Percentiles rank a stretch among this genome's conserved stretches.
Evolutionary conservation across 805 yeast species (phyloP).

Genomic region (Isabelozyma pseudorhagii): DNA sequence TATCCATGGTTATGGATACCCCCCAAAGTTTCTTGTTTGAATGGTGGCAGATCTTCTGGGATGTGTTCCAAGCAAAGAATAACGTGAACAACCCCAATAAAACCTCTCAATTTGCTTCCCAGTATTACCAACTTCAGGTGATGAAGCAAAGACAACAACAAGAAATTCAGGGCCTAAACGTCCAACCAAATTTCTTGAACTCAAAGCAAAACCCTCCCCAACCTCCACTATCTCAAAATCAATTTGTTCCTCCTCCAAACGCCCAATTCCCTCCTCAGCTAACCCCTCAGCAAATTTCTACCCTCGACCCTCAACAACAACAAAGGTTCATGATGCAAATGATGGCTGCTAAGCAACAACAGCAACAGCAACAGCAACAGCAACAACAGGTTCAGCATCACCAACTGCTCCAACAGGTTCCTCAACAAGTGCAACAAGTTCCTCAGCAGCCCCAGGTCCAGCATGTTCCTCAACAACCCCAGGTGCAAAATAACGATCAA

Average conservation of each 20-base stretch:
- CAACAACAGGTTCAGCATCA: constrained; percentile 7
- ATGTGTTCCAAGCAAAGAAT: constrained; percentile 78
- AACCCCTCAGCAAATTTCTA: constrained; percentile 25
- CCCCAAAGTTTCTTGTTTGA: constrained; percentile 86
- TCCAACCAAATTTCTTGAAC: constrained; percentile 16
- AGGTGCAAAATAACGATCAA: constrained; percentile 1
- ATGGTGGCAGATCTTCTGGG: constrained; percentile 98
- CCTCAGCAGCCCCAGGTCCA: background rate
- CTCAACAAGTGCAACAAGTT: constrained; percentile 1
- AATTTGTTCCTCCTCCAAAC: constrained; percentile 13
- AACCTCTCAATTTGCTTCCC: constrained; percentile 48
- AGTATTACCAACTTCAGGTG: constrained; percentile 64
- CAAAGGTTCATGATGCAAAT: constrained; percentile 11
- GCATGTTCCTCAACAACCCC: constrained; percentile 3
- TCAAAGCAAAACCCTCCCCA: constrained; percentile 13
- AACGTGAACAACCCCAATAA: constrained; percentile 46
- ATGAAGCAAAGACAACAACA: constrained; percentile 60
- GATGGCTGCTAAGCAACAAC: constrained; percentile 14
- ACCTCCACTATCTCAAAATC: constrained; percentile 6
- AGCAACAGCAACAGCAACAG: constrained; percentile 11
- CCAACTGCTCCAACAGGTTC: constrained; percentile 5
- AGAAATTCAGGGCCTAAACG: constrained; percentile 41
- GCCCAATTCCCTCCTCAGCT: constrained; percentile 21
- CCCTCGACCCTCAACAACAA: constrained; percentile 22
- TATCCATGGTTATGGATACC: constrained; percentile 66